These are phyloP conservation scores for Scheffersomyces illinoinensis DNA, from an alignment of 1,139 yeast species.

Conservation along the genomic window DNA sequence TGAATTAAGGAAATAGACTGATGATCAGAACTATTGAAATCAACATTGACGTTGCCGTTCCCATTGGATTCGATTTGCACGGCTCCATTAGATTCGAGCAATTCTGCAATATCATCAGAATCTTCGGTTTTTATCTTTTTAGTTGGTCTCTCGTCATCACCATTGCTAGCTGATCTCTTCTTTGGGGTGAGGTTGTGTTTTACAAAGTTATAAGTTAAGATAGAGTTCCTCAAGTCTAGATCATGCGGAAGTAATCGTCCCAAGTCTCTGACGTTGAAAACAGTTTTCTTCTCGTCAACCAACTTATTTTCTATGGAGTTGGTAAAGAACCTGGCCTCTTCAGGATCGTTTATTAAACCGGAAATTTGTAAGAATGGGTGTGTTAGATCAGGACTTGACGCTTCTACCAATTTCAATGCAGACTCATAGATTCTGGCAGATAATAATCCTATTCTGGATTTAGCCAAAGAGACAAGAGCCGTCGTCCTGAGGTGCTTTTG, in stretches of 20 bases:
- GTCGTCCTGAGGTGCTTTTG: conserved; percentile 65
- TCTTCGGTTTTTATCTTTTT: conserved; percentile 48
- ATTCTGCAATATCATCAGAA: conserved; percentile 11
- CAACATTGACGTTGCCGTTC: conserved; percentile 5
- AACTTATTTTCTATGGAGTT: conserved; percentile 33
- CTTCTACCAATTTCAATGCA: conserved; percentile 61
- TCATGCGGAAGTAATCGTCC: conserved; percentile 44
- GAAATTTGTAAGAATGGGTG: conserved; percentile 33
- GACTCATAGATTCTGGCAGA: conserved; percentile 65
- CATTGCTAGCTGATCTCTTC: conserved; percentile 25
- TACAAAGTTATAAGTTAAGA: conserved; percentile 39
- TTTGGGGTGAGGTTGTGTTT: conserved; percentile 18
- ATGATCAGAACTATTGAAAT: conserved; percentile 19
- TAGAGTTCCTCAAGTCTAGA: conserved; percentile 51
- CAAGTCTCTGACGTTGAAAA: conserved; percentile 57
- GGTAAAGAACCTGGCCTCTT: conserved; percentile 30
- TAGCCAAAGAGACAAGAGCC: conserved; percentile 63
- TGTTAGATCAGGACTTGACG: conserved; percentile 44
- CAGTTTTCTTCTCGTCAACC: conserved; percentile 42
- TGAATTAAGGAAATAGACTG: conserved; percentile 31
- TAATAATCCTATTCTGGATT: conserved; percentile 68
- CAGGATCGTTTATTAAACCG: conserved; percentile 45
- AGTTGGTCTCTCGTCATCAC: conserved; percentile 19
- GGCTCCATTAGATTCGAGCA: conserved; percentile 4
- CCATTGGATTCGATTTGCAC: conserved; percentile 16